Percentiles rank a stretch among this genome's conserved stretches.
phyloP scores from a whole-genome alignment of 1,139 yeast species.

The Hanseniaspora gamundiae region DNA sequence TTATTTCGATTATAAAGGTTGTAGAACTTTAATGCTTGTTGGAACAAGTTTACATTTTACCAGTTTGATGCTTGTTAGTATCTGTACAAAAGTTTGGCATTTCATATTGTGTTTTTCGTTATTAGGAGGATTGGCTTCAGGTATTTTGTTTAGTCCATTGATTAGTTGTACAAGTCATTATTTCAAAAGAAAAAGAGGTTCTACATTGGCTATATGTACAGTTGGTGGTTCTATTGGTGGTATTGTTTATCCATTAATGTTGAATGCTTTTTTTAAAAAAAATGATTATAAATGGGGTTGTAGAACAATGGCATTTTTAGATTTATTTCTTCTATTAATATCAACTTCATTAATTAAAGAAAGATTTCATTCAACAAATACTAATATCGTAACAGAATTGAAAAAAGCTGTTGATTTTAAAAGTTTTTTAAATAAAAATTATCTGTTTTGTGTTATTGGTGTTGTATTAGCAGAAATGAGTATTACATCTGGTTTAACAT shows the following conservation, averaged over 20 bases:
- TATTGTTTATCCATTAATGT: slow-evolving; percentile 46
- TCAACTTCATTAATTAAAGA: slow-evolving; percentile 28
- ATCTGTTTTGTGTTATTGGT: slow-evolving; percentile 29
- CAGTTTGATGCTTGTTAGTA: slow-evolving; percentile 16
- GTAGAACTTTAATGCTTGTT: slow-evolving; percentile 32
- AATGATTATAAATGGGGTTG: slow-evolving; percentile 48
- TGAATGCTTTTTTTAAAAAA: slow-evolving; percentile 34
- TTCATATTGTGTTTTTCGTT: slow-evolving; percentile 47
- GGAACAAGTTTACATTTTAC: slow-evolving; percentile 35
- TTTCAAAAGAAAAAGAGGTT: slow-evolving; percentile 44
- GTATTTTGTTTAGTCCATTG: slow-evolving; percentile 45
- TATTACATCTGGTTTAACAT: slow-evolving; percentile 32
- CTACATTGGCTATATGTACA: slow-evolving; percentile 48
- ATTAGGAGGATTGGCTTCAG: slow-evolving; percentile 45
- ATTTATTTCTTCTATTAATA: slow-evolving; percentile 28
- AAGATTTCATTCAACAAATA: slow-evolving; percentile 19
- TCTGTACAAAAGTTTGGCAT: slow-evolving; percentile 34
- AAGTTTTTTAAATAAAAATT: slow-evolving; percentile 31
- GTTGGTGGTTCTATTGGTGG: slow-evolving; percentile 62
- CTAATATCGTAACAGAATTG: background rate
- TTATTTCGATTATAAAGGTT: slow-evolving; percentile 49
- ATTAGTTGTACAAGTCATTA: slow-evolving; percentile 52
- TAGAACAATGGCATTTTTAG: slow-evolving; percentile 40
- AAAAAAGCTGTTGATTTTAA: slow-evolving; percentile 31
- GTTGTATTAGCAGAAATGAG: slow-evolving; percentile 33